Percentiles rank a stretch among this genome's conserved stretches.
Conservation (phyloP, 1,139 yeast species). For the Pichia sp. region DNA sequence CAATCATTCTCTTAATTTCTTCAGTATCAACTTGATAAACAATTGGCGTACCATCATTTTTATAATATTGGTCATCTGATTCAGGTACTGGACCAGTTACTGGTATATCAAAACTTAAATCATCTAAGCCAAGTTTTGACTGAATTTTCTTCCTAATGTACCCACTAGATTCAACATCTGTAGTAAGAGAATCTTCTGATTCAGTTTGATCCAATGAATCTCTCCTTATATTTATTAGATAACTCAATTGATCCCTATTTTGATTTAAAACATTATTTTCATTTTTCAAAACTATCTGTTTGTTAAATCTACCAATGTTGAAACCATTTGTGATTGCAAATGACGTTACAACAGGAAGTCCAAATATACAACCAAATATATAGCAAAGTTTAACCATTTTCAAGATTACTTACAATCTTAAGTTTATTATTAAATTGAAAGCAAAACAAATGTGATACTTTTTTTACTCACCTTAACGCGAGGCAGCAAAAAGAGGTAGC, state of each 20-base stretch:
- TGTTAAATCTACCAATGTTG: background rate
- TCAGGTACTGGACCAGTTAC: conserved; percentile 21
- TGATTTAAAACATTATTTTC: background rate
- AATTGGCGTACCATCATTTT: conserved; percentile 13
- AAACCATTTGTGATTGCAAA: background rate
- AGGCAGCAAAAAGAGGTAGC: too few species aligned
- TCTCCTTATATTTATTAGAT: too few species aligned
- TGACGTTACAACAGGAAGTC: too few species aligned
- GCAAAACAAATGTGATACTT: too few species aligned
- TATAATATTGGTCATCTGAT: conserved; percentile 16
- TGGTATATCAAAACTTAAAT: conserved; percentile 16
- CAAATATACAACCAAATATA: background rate
- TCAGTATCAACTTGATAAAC: conserved; percentile 19
- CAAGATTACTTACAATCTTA: too few species aligned
- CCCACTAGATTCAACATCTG: too few species aligned
- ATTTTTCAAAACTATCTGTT: conserved; percentile 2
- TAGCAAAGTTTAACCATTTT: conserved; percentile 14
- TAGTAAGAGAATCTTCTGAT: too few species aligned
- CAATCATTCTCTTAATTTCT: conserved; percentile 18
- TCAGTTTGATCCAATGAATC: too few species aligned
- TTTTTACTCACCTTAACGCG: too few species aligned
- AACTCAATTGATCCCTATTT: too few species aligned
- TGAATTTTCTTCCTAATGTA: too few species aligned
- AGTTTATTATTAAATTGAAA: too few species aligned
- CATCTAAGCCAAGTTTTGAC: background rate